phyloP scores from a whole-genome alignment of 148 eudicot species.

The Rhododendron kiyosumense region DNA sequence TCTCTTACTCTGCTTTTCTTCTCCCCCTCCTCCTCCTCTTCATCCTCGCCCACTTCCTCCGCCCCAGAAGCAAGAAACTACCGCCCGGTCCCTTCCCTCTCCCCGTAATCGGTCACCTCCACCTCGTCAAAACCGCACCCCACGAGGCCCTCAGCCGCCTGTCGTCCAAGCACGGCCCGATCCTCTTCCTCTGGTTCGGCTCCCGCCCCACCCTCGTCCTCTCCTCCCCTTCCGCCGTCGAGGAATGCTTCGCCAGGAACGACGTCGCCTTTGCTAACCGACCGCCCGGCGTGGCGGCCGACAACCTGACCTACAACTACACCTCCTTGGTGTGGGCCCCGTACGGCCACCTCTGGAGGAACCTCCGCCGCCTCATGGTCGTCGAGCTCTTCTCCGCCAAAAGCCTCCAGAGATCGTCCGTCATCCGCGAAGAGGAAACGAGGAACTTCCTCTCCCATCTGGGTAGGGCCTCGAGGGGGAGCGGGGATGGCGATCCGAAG shows the following conservation, averaged over 20 bases:
- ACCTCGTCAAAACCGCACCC: conserved; percentile 10
- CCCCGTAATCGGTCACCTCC: conserved; percentile 29
- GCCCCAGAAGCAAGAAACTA: not conserved
- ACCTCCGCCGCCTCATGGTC: conserved; percentile 16
- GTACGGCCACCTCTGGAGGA: conserved; percentile 21
- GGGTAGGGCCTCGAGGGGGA: not conserved
- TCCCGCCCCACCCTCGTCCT: conserved; percentile 3
- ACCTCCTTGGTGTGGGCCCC: not conserved
- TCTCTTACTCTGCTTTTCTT: conserved; percentile 1
- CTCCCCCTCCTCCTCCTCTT: not conserved
- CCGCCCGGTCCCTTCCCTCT: conserved; percentile 18
- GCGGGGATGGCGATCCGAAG: not conserved
- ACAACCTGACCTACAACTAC: conserved; percentile 8
- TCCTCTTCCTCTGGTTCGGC: conserved; percentile 19
- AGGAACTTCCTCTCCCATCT: conserved; percentile 10
- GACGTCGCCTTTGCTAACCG: conserved; percentile 23
- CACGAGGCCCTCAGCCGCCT: not conserved
- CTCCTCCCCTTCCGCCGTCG: conserved; percentile 13
- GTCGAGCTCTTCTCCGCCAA: conserved; percentile 15
- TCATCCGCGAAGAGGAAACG: conserved; percentile 14
- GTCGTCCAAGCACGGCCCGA: conserved; percentile 12
- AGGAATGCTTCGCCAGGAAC: conserved; percentile 15
- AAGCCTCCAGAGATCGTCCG: conserved; percentile 13
- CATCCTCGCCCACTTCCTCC: not conserved
- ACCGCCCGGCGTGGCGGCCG: not conserved